Evolutionary conservation across 257 asterid species (phyloP).

Genomic region (Solanum acaule): DNA sequence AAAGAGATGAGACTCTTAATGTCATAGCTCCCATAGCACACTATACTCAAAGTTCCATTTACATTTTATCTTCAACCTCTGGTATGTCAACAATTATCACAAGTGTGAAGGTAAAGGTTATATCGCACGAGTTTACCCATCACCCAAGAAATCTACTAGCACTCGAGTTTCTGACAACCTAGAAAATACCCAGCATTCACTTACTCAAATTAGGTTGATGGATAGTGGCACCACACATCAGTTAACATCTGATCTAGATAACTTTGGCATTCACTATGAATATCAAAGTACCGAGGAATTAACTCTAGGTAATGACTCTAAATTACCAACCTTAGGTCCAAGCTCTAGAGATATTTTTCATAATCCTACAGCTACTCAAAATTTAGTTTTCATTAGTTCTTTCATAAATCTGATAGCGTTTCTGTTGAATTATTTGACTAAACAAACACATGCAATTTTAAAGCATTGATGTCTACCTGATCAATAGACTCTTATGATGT

Average conservation of each 20-base stretch:
- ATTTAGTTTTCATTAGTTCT: neutral
- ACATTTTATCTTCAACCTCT: neutral
- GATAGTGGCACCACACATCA: neutral
- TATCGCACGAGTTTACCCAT: neutral
- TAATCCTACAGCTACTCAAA: neutral
- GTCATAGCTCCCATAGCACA: neutral
- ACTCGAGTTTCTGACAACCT: neutral
- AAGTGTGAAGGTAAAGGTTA: neutral
- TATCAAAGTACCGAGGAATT: neutral
- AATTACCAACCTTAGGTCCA: neutral
- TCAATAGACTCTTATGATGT: slow-evolving; percentile 39
- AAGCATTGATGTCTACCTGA: slow-evolving; percentile 39
- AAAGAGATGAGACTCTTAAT: neutral
- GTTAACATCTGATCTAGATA: neutral
- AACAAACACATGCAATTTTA: slow-evolving; percentile 85
- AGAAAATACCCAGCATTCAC: neutral
- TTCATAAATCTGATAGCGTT: neutral
- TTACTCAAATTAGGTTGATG: neutral
- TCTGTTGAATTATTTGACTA: neutral
- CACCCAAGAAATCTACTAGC: neutral
- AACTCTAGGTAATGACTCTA: neutral
- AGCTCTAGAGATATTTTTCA: neutral
- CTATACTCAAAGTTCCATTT: too few relatives aligned
- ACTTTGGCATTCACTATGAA: neutral
- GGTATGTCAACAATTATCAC: neutral